phyloP scores from a whole-genome alignment of 306 rosid species.

The Psophocarpus tetragonolobus region DNA sequence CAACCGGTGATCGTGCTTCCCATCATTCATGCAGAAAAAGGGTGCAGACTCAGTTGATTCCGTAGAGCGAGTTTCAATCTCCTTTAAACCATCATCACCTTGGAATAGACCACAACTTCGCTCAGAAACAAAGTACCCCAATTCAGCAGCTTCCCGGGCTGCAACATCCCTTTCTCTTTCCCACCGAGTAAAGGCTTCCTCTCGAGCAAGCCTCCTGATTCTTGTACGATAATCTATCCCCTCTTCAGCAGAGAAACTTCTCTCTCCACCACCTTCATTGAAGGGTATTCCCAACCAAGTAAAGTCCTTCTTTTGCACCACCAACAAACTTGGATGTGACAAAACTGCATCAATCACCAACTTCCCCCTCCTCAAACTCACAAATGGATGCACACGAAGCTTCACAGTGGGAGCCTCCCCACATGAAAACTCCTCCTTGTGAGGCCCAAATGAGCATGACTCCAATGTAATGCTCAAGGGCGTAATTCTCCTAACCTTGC shows the following conservation, averaged over 20 bases:
- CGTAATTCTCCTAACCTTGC: constrained; percentile 71
- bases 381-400: constrained; percentile 73
- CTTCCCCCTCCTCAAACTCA: constrained; percentile 86
- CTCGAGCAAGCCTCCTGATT: constrained; percentile 75
- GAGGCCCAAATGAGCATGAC: constrained; percentile 83
- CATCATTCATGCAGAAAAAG: constrained; percentile 60
- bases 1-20: constrained; percentile 82
- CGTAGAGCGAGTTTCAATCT: constrained; percentile 33
- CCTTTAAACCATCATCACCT: constrained; percentile 50
- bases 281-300: constrained; percentile 89
- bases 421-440: constrained; percentile 81
- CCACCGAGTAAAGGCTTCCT: constrained; percentile 63
- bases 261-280: constrained; percentile 46
- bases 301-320: constrained; percentile 79
- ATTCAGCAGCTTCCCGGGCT: constrained; percentile 76
- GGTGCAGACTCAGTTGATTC: constrained; percentile 42
- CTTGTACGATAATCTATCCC: constrained; percentile 83
- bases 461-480: constrained; percentile 86
- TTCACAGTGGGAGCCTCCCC: constrained; percentile 83
- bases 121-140: constrained; percentile 70
- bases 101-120: constrained; percentile 41
- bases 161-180: constrained; percentile 72
- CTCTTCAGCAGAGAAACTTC: constrained; percentile 65
- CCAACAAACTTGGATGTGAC: constrained; percentile 67
- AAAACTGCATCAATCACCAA: constrained; percentile 83